Percentiles rank a stretch among this genome's conserved stretches.
These are phyloP conservation scores for Blastomyces gilchristii DNA, from an alignment of 2,329 filamentous ascomycete genomes.

Conservation along the genomic window DNA sequence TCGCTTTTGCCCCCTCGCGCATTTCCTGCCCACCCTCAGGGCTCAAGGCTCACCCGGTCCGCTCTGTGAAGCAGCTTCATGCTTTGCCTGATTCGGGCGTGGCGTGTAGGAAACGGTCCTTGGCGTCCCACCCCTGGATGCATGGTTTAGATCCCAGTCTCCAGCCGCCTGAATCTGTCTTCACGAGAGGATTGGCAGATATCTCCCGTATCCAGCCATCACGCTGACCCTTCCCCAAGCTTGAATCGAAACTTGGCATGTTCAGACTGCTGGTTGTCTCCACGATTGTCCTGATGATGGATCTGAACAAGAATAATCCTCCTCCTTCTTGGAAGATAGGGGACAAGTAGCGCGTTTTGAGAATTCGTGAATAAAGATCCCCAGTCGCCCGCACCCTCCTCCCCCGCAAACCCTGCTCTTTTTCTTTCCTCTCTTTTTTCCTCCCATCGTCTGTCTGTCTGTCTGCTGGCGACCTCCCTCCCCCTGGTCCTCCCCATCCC, in stretches of 20 bases:
- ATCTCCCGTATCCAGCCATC: not conserved
- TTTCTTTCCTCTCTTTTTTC: not conserved
- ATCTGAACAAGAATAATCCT: not conserved
- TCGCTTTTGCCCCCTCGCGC: too few relatives aligned
- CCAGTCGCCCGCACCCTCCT: not conserved
- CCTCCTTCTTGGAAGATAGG: not conserved
- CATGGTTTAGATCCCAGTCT: not conserved
- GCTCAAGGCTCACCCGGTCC: not conserved
- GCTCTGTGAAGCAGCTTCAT: not conserved
- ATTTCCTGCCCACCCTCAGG: not conserved
- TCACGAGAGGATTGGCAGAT: not conserved
- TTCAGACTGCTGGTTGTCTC: not conserved
- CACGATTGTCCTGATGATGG: not conserved
- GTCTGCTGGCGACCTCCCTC: not conserved
- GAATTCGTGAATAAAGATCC: not conserved
- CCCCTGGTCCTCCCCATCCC: not conserved
- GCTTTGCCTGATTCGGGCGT: not conserved
- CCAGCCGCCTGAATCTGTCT: not conserved
- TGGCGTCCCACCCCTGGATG: not conserved
- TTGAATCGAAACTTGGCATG: not conserved
- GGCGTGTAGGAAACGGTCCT: not conserved
- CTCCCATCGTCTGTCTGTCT: not conserved
- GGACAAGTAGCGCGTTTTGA: not conserved
- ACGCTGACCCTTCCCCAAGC: not conserved
- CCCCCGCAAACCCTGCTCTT: not conserved